A percentile compares a stretch with the other conserved stretches of the same genome.
Conservation (phyloP, 2,329 filamentous ascomycete genomes). For the Aspergillus ochraceoroseus region DNA sequence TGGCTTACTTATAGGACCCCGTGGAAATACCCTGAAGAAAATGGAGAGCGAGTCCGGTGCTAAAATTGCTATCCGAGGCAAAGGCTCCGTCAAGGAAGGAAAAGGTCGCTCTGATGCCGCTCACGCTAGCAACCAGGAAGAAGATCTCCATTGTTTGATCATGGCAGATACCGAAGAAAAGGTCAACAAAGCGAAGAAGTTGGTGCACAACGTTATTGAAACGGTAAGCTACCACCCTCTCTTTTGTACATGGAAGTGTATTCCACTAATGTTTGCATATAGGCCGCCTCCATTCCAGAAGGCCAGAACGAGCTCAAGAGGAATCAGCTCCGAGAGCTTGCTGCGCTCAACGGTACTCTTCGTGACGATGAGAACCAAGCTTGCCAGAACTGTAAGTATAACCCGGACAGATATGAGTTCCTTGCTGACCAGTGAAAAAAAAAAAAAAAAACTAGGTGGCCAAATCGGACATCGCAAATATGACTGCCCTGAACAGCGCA, state of each 20-base stretch:
- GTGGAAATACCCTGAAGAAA: constrained; percentile 99
- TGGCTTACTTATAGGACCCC: constrained; percentile 98
- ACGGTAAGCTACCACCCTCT: too few species aligned
- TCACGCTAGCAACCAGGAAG: constrained; percentile 99
- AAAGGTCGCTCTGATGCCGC: constrained; percentile 98
- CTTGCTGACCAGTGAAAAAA: too few species aligned
- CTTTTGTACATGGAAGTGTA: too few species aligned
- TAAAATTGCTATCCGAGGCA: constrained; percentile 99
- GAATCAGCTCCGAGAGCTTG: constrained; percentile 95
- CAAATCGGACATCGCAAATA: constrained; percentile 99
- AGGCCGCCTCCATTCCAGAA: constrained; percentile 98
- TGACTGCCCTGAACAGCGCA: constrained; percentile 94
- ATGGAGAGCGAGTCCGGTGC: constrained; percentile 97
- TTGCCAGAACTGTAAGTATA: constrained; percentile 78
- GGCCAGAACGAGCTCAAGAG: constrained; percentile 98
- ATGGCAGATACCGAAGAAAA: constrained; percentile 99
- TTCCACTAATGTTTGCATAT: too few species aligned
- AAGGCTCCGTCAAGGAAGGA: constrained; percentile 99
- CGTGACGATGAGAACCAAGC: constrained; percentile 99
- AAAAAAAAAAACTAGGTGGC: constrained; percentile 52
- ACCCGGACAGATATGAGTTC: too few species aligned
- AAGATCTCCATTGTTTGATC: constrained; percentile 97
- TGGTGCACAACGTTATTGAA: constrained; percentile 98
- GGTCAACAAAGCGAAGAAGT: constrained; percentile 97
- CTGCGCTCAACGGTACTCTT: constrained; percentile 95